Evolutionary conservation across 163 green algal genomes (phyloP).

Genomic region (Trebouxiophyceae sp.): DNA sequence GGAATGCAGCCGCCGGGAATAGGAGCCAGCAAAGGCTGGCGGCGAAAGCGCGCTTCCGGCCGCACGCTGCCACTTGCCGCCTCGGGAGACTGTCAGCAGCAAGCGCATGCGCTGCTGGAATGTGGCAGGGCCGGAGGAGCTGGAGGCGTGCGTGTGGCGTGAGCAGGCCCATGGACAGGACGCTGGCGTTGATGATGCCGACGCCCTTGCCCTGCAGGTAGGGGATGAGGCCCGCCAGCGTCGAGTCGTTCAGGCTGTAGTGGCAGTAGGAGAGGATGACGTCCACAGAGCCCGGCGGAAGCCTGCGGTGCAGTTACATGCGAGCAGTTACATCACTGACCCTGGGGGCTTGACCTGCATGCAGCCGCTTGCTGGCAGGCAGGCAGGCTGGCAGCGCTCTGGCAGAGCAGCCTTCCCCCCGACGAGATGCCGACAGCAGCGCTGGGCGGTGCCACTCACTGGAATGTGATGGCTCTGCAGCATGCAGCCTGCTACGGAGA

Average conservation of each 20-base stretch:
- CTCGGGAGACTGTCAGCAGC: not conserved
- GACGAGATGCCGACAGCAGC: too few species aligned
- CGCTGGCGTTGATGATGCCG: conserved; percentile 81
- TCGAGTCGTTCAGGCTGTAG: conserved; percentile 74
- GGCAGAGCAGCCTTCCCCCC: too few species aligned
- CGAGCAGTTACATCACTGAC: too few species aligned
- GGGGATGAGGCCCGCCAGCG: conserved; percentile 50
- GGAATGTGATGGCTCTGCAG: too few species aligned
- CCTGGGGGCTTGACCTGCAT: too few species aligned
- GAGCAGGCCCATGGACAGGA: conserved; percentile 88
- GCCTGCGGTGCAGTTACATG: too few species aligned
- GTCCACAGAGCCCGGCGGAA: conserved; percentile 65
- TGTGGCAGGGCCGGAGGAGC: not conserved
- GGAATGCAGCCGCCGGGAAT: not conserved
- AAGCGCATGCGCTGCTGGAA: not conserved
- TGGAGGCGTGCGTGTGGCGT: conserved; percentile 36
- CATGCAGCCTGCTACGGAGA: too few species aligned
- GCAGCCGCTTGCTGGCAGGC: too few species aligned
- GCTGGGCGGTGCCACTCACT: too few species aligned
- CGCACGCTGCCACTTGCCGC: not conserved
- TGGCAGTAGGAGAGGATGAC: conserved; percentile 91
- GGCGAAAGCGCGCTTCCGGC: not conserved
- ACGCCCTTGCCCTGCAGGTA: conserved; percentile 52
- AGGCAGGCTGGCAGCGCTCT: too few species aligned
- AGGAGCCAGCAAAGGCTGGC: not conserved